Evolutionary conservation across 768 basidiomycete species (phyloP).

Genomic region (Gloeophyllum trabeum): DNA sequence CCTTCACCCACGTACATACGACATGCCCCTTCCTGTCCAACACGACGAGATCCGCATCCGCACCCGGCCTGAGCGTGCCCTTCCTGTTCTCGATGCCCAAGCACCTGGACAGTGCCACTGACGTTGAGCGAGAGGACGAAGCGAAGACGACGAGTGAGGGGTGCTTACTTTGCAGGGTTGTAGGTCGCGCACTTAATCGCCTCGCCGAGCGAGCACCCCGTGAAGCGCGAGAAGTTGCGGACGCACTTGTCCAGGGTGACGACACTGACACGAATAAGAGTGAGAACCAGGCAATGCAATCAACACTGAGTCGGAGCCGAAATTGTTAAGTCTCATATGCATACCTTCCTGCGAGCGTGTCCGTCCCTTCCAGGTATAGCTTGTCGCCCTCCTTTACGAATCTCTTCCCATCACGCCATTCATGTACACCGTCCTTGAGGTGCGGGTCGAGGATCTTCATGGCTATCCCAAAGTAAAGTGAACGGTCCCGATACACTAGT

Average conservation of each 20-base stretch:
- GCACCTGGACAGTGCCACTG: conserved; percentile 30
- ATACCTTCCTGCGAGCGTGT: conserved; percentile 83
- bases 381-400: conserved; percentile 75
- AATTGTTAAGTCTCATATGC: conserved; percentile 8
- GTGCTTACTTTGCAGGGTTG: conserved; percentile 66
- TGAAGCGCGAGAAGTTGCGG: conserved; percentile 75
- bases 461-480: conserved; percentile 28
- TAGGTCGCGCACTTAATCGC: conserved; percentile 81
- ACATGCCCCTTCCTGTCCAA: conserved; percentile 59
- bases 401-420: conserved; percentile 77
- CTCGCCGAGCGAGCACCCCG: conserved; percentile 72
- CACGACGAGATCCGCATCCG: conserved; percentile 77
- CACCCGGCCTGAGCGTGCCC: conserved; percentile 73
- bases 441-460: conserved; percentile 83
- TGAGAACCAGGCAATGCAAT: conserved; percentile 1
- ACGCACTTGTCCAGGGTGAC: conserved; percentile 79
- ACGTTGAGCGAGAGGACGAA: not conserved
- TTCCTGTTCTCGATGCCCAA: conserved; percentile 72
- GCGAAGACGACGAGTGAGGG: not conserved
- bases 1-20: conserved; percentile 67
- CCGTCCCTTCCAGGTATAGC: conserved; percentile 75
- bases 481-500: not conserved
- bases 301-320: conserved; percentile 1
- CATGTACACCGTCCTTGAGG: conserved; percentile 72
- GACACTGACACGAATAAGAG: conserved; percentile 32